Evolutionary conservation across 371 early-diverging fungal species (phyloP).

Genomic region (Mycotypha africana): DNA sequence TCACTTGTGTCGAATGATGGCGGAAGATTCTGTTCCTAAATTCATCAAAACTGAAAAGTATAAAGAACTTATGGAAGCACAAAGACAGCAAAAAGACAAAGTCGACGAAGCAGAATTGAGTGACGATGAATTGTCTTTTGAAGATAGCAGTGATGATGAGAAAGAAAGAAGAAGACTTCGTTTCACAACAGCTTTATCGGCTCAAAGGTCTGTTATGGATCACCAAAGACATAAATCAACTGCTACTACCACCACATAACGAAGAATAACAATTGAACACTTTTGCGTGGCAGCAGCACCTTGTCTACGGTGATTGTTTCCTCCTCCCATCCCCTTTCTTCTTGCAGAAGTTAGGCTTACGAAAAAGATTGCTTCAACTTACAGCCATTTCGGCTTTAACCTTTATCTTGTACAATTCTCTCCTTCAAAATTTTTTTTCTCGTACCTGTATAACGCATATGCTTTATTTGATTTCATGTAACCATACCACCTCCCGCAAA

Average conservation of each 20-base stretch:
- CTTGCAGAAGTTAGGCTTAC: no score
- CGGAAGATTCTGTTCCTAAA: conserved; percentile 74
- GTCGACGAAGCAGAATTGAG: background rate
- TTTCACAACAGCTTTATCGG: conserved; percentile 4
- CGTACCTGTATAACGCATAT: no score
- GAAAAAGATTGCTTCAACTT: no score
- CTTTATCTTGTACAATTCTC: no score
- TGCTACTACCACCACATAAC: background rate
- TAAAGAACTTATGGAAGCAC: conserved; percentile 15
- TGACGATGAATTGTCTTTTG: background rate
- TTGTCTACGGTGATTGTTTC: no score
- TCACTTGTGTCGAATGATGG: conserved; percentile 70
- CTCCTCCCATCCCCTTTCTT: no score
- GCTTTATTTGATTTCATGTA: no score
- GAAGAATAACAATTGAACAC: no score
- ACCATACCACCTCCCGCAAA: no score
- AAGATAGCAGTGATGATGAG: conserved; percentile 7
- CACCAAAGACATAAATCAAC: background rate
- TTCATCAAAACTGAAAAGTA: conserved; percentile 65
- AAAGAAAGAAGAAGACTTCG: background rate
- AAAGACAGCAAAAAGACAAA: background rate
- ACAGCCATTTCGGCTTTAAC: no score
- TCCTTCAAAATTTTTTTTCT: no score
- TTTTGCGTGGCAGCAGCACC: no score
- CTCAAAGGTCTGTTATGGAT: conserved; percentile 5